These are phyloP conservation scores for Mycena metata DNA, from an alignment of 768 basidiomycete species.

Conservation along the genomic window DNA sequence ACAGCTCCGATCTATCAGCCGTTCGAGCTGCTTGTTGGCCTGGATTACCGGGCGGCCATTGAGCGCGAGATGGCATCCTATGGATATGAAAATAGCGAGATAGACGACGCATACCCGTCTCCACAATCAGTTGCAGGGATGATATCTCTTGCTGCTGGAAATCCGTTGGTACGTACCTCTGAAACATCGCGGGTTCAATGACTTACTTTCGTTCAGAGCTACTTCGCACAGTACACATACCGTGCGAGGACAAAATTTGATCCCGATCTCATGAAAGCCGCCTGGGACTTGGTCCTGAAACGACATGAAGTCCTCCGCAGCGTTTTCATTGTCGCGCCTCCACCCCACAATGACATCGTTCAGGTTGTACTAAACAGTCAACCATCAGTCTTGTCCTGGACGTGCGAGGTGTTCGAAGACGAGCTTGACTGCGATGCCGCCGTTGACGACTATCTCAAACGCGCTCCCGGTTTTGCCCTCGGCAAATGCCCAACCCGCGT, in stretches of 20 bases:
- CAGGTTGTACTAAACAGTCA: conserved; percentile 1
- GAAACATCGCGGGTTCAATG: neutral
- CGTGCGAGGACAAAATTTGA: neutral
- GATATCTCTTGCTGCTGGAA: conserved; percentile 19
- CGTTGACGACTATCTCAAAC: neutral
- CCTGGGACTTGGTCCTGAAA: conserved; percentile 6
- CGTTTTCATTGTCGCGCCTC: conserved; percentile 15
- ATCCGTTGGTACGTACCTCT: conserved; percentile 5
- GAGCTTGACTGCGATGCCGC: neutral
- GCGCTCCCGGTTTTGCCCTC: conserved; percentile 8
- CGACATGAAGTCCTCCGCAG: conserved; percentile 18
- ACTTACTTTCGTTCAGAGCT: conserved; percentile 1
- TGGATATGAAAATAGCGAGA: neutral
- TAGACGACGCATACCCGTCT: conserved; percentile 22
- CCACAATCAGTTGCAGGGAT: conserved; percentile 4
- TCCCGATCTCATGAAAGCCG: conserved; percentile 7
- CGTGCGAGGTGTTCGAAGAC: neutral
- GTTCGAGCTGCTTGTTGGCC: conserved; percentile 1
- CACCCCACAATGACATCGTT: conserved; percentile 16
- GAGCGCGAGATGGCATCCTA: conserved; percentile 15
- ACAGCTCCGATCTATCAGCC: conserved; percentile 2
- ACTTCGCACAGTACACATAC: conserved; percentile 16
- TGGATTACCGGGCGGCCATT: neutral
- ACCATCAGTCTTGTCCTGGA: neutral
- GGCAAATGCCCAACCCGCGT: conserved; percentile 8